A percentile compares a stretch with the other conserved stretches of the same genome.
Conservation (phyloP, 2,329 filamentous ascomycete genomes). For the Botrytis squamosa region DNA sequence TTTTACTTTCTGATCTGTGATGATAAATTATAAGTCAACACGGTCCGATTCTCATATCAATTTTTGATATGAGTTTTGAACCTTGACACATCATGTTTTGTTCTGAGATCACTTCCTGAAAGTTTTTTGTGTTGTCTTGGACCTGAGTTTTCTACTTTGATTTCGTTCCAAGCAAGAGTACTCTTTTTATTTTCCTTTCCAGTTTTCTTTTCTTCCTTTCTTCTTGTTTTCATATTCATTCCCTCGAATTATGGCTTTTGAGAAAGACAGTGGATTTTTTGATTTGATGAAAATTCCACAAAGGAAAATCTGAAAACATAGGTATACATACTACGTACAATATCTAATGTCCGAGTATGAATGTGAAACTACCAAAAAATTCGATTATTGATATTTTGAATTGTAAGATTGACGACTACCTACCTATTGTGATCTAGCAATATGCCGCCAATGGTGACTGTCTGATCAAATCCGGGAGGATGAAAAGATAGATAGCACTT, state of each 20-base stretch:
- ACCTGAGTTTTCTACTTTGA: background rate
- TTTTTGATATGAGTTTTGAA: background rate
- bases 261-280: background rate
- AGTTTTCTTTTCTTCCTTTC: background rate
- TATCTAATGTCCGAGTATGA: background rate
- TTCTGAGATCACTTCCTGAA: constrained; percentile 4
- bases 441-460: too few relatives aligned
- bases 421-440: background rate
- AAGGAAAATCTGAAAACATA: background rate
- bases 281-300: background rate
- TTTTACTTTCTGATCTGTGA: constrained; percentile 5
- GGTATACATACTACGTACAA: too few relatives aligned
- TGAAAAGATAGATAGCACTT: background rate
- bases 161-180: background rate
- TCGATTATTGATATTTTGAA: background rate
- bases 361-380: background rate
- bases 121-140: background rate
- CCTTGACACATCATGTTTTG: background rate
- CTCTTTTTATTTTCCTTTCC: background rate
- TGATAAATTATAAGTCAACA: background rate
- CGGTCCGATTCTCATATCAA: background rate
- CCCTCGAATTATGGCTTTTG: too few relatives aligned
- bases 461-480: background rate
- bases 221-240: background rate
- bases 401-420: background rate